Evolutionary conservation across 805 yeast species (phyloP), one percentile per base, ranked within the genome.

Genomic region (Candida montana): DNA sequence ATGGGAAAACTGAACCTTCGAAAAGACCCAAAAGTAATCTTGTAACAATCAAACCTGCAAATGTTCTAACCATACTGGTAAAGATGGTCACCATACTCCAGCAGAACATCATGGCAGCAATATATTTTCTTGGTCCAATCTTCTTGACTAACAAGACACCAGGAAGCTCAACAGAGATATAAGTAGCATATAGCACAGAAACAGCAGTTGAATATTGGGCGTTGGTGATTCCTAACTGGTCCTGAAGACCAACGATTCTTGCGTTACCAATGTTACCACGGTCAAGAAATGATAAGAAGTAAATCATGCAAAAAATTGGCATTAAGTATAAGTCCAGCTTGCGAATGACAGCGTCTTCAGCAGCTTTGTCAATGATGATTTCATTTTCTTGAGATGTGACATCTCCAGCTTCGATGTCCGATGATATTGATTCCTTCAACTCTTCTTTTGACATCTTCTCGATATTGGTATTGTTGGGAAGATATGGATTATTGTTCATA

Each of bases 241-340:
- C 57, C 3, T 48, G 53, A 40, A 69, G 41, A 6, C 75, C 74
- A 13, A 68, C 73, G 10, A 63, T 52, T 18, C 57, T 56, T n/a
- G 75, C 75, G 49, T 70, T 70, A 32, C 74, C 73, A 37, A 71
- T 65, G 45, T 69, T 69, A n/a, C 71, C 62, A 37, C 71, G 55
- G 50, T 71, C 75, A 31, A 71, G 58, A 15, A 56, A 54, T 9
- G 66, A 57, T 15, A 64, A 50, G 35, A 66, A 60, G 47, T 63
- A 66, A 37, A 61, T 47, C 24, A 52, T 29, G 16, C 59, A 49
- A n/a, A 64, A 47, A 13, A 62, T 41, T 0, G 69, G 67, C 50
- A 64, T 45, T 3, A 62, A 41, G 15, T 51, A 45, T 17, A 40
- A 26, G 37, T 65, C 68, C 38, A 63, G 41, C 40, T 62, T 62